phyloP scores from a whole-genome alignment of 108 stramenopile genomes.

The Fragilariopsis cylindrus region DNA sequence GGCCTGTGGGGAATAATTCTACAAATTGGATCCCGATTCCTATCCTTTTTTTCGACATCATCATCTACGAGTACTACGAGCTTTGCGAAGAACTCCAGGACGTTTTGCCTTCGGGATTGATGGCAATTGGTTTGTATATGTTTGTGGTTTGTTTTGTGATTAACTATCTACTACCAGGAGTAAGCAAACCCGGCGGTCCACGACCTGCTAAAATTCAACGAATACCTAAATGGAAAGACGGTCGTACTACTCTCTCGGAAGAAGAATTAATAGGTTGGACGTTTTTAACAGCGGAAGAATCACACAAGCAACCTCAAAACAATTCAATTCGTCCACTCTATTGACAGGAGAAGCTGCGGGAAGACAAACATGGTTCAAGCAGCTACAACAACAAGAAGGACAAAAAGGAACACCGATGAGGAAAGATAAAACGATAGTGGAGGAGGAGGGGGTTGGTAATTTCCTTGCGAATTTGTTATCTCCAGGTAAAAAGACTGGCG shows the following conservation, averaged over 20 bases:
- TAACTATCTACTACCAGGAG: slow-evolving; percentile 46
- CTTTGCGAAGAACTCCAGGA: slow-evolving; percentile 1
- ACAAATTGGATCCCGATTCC: slow-evolving; percentile 8
- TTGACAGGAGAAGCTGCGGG: slow-evolving; percentile 82
- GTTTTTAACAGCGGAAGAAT: slow-evolving; percentile 68
- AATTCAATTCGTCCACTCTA: slow-evolving; percentile 28
- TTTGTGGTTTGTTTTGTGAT: slow-evolving; percentile 22
- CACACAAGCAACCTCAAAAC: slow-evolving; percentile 58
- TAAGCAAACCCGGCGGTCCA: slow-evolving; percentile 77
- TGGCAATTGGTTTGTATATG: slow-evolving; percentile 18
- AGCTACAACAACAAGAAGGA: neutral
- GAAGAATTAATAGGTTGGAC: slow-evolving; percentile 46
- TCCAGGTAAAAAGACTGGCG: slow-evolving; percentile 6
- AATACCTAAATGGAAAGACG: slow-evolving; percentile 62
- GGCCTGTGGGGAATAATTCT: slow-evolving; percentile 31
- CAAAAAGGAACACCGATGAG: neutral
- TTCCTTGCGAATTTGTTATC: neutral
- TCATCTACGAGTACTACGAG: neutral
- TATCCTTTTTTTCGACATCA: no score
- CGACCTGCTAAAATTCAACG: slow-evolving; percentile 69
- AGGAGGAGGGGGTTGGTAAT: neutral
- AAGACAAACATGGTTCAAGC: slow-evolving; percentile 70
- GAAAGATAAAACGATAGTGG: neutral
- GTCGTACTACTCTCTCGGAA: slow-evolving; percentile 5
- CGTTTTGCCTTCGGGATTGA: slow-evolving; percentile 10